Base-by-base conservation (phyloP, 352 stramenopile genomes). In the Pythium phragmiticola region DNA sequence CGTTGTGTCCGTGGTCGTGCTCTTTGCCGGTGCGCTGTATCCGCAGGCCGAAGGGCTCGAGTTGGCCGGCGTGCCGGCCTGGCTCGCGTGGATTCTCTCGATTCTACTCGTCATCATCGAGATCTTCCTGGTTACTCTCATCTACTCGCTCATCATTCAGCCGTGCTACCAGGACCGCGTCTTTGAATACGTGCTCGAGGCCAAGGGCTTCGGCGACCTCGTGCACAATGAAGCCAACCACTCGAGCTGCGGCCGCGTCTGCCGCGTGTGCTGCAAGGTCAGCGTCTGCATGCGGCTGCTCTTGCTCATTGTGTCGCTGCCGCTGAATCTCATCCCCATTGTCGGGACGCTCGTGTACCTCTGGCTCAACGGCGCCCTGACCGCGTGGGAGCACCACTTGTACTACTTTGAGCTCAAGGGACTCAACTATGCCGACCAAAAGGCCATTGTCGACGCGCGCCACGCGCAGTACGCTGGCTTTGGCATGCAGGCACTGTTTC, bases 361-460 rank as follows among this genome's bases (percentile, higher is more conserved):
- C 57, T 90, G 75, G 76, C 67, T 90, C 59, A 90, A 92, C 66
- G 79, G 80, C 63, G 78, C 75, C 19, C 66, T 90, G 51, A 57
- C 88, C 52, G 81, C 74, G 8, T 92, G 83, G 83, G 81, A 90
- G 64, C 79, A 86, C 45, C 81, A 90, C 57, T 66, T 89, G 34
- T 84, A 83, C 63, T 92, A 89, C 65, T 90, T 92, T 63, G 81
- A 89, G 66, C 75, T 89, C 58, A 86, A 85, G 52, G 77, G 80
- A 56, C 73, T 74, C 21, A 56, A 50, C n/a, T 88, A 88, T 63
- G 68, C 53, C 14, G 71, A 89, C 50, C 83, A 92, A 54, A 77
- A 79, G 56, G 61, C 57, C 7, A 75, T 89, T 13, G 50, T 92
- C 21, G 58, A 77, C 11, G 58, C 74, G 30, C 79, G 72, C 63